A percentile compares a stretch with the other conserved stretches of the same genome.
Evolutionary conservation across 495 filamentous ascomycete genomes (phyloP).

Genomic region (Apodospora peruviana): DNA sequence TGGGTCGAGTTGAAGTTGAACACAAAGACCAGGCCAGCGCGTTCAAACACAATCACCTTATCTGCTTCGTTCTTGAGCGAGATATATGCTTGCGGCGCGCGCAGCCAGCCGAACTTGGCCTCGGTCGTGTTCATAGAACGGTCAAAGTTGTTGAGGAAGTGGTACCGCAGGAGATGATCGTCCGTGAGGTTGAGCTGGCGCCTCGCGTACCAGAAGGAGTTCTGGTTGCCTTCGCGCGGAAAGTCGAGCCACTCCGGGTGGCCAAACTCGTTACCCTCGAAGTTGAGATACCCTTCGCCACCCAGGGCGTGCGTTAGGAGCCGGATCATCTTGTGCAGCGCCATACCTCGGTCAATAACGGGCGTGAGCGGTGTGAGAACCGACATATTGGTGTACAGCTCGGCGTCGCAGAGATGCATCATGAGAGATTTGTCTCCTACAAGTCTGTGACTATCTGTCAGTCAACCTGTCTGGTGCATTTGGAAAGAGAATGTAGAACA

Average conservation of each 20-base stretch:
- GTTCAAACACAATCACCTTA: slow-evolving; percentile 95
- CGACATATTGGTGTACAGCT: slow-evolving; percentile 98
- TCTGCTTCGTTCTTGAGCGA: slow-evolving; percentile 90
- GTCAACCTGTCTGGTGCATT: neutral
- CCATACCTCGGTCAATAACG: slow-evolving; percentile 84
- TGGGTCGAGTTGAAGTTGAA: slow-evolving; percentile 93
- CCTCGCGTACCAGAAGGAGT: slow-evolving; percentile 95
- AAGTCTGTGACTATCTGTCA: slow-evolving; percentile 54
- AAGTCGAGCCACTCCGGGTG: slow-evolving; percentile 99
- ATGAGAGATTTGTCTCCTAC: slow-evolving; percentile 95
- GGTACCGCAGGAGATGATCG: slow-evolving; percentile 79
- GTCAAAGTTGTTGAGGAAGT: slow-evolving; percentile 93
- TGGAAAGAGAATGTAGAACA: slow-evolving; percentile 28
- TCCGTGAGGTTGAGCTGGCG: slow-evolving; percentile 92
- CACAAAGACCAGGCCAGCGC: slow-evolving; percentile 82
- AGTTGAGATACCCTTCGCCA: slow-evolving; percentile 96
- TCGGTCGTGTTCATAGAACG: slow-evolving; percentile 82
- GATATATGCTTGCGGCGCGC: slow-evolving; percentile 80
- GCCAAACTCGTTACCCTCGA: slow-evolving; percentile 97
- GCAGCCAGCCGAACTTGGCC: slow-evolving; percentile 88
- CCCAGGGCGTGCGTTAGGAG: slow-evolving; percentile 90
- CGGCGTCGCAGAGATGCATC: slow-evolving; percentile 96
- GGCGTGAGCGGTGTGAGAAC: slow-evolving; percentile 74
- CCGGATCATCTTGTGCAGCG: slow-evolving; percentile 94
- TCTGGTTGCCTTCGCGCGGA: slow-evolving; percentile 87